phyloP scores from a whole-genome alignment of 2,329 filamentous ascomycete genomes.

The Aureobasidium uvarum region DNA sequence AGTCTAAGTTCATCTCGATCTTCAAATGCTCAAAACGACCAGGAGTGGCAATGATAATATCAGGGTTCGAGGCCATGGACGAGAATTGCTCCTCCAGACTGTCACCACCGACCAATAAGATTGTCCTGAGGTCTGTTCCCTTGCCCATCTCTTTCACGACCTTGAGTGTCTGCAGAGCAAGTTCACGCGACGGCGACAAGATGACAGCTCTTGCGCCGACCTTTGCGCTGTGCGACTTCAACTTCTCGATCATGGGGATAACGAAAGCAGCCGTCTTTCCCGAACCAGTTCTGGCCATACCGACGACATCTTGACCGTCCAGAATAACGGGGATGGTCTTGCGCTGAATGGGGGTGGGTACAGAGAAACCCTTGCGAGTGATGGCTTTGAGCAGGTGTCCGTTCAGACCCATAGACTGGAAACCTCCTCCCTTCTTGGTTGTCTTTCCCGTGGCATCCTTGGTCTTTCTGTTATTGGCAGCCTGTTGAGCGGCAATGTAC shows the following conservation, averaged over 20 bases:
- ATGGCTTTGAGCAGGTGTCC: conserved; percentile 85
- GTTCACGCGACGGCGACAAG: conserved; percentile 86
- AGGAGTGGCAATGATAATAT: conserved; percentile 86
- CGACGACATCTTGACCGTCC: conserved; percentile 91
- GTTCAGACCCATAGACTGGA: conserved; percentile 91
- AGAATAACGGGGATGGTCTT: conserved; percentile 93
- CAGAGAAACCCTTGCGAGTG: conserved; percentile 86
- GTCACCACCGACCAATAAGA: conserved; percentile 90
- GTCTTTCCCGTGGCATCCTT: conserved; percentile 78
- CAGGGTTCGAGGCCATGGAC: conserved; percentile 89
- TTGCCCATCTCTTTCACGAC: conserved; percentile 92
- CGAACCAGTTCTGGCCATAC: conserved; percentile 97
- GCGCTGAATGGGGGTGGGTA: conserved; percentile 95
- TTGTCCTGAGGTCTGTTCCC: conserved; percentile 87
- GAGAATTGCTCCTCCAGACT: conserved; percentile 93
- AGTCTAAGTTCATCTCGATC: conserved; percentile 89
- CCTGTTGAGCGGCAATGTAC: conserved; percentile 86
- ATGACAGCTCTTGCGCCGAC: conserved; percentile 85
- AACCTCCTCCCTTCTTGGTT: conserved; percentile 93
- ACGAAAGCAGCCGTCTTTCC: conserved; percentile 98
- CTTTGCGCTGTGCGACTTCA: conserved; percentile 82
- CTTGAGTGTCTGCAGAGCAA: conserved; percentile 92
- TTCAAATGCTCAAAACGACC: conserved; percentile 95
- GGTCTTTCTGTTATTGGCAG: conserved; percentile 81
- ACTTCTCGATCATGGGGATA: conserved; percentile 93